A percentile compares a stretch with the other conserved stretches of the same genome.
Conservation (phyloP, 352 stramenopile species). For the Globisporangium lucens region DNA sequence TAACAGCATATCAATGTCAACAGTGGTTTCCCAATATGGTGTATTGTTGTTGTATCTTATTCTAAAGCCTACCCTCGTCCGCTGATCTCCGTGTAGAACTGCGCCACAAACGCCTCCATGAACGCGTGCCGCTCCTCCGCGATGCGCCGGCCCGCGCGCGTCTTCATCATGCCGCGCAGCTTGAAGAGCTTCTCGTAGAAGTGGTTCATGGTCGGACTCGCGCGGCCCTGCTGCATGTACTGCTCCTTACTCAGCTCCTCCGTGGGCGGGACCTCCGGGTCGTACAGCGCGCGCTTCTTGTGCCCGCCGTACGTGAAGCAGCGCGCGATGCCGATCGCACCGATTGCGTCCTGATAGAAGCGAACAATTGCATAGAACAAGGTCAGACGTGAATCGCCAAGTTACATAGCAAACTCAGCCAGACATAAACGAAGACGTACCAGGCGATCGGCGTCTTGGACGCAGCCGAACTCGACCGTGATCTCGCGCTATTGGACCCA, state of each 20-base stretch:
- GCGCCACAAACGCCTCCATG: slow-evolving; percentile 82
- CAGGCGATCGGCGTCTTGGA: slow-evolving; percentile 88
- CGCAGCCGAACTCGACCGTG: slow-evolving; percentile 77
- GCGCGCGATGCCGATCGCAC: slow-evolving; percentile 87
- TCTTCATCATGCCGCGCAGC: slow-evolving; percentile 88
- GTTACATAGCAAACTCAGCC: too few species aligned
- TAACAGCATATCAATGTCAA: not conserved
- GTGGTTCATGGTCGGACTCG: slow-evolving; percentile 81
- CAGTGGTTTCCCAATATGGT: not conserved
- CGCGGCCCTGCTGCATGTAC: slow-evolving; percentile 76
- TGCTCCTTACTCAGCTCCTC: slow-evolving; percentile 67
- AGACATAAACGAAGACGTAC: slow-evolving; percentile 21
- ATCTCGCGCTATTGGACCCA: not conserved
- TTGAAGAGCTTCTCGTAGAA: slow-evolving; percentile 92
- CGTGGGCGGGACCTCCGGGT: slow-evolving; percentile 49
- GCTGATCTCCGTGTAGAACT: slow-evolving; percentile 81
- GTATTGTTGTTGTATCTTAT: not conserved
- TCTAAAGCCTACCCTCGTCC: slow-evolving; percentile 24
- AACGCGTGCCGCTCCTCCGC: slow-evolving; percentile 81
- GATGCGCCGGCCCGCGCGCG: slow-evolving; percentile 58
- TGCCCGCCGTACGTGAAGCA: slow-evolving; percentile 89
- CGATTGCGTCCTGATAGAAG: slow-evolving; percentile 86
- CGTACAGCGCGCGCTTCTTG: slow-evolving; percentile 82
- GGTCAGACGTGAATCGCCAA: not conserved
- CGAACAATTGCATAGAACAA: not conserved